Conservation (phyloP, 352 stramenopile genomes). For the Phytophthora hybrid region DNA sequence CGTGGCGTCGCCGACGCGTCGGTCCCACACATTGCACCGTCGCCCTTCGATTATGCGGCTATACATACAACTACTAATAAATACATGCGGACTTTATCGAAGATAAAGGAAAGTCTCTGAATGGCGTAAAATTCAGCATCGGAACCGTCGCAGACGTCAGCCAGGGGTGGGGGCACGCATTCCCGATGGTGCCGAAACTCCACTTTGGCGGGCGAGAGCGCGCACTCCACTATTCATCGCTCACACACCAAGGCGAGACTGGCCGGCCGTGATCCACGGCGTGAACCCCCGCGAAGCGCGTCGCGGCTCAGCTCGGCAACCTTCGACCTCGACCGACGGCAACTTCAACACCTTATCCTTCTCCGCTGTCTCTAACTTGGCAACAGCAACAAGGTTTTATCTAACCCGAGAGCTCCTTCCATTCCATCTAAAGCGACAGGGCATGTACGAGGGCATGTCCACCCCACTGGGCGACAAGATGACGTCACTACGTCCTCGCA, state of each 20-base stretch:
- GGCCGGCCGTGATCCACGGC: no score
- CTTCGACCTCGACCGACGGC: neutral
- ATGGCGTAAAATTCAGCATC: neutral
- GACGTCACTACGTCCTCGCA: slow-evolving; percentile 24
- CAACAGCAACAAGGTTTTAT: neutral
- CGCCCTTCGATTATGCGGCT: neutral
- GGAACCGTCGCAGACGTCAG: neutral
- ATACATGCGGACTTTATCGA: no score
- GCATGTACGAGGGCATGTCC: slow-evolving; percentile 48
- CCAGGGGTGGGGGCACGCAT: neutral
- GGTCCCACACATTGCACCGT: slow-evolving; percentile 10
- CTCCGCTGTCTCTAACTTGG: neutral
- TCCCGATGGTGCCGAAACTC: slow-evolving; percentile 1
- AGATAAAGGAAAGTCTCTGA: slow-evolving; percentile 2
- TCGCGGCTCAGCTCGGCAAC: neutral
- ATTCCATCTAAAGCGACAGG: slow-evolving; percentile 26
- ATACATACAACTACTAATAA: no score
- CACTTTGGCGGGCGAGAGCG: neutral
- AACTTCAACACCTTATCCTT: neutral
- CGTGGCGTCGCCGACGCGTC: slow-evolving; percentile 16
- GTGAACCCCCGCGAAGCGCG: neutral
- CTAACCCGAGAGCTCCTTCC: neutral
- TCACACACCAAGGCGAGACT: neutral
- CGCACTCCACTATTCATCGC: neutral
- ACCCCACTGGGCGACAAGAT: slow-evolving; percentile 39